Conservation (phyloP, 345 rosid genomes). For the Boechera stricta region DNA sequence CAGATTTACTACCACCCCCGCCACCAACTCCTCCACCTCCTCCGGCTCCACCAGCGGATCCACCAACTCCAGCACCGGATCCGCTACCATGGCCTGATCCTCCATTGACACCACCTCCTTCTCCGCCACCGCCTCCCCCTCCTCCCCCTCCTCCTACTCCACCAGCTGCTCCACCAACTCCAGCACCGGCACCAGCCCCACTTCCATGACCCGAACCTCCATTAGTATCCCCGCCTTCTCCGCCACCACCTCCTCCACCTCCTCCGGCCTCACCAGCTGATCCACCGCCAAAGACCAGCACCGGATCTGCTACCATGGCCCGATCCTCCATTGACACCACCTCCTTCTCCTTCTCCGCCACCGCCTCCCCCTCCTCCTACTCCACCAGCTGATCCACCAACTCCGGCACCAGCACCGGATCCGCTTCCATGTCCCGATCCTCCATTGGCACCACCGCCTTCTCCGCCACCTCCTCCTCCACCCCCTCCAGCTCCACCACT, state of each 20-base stretch:
- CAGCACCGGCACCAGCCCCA: slow-evolving; percentile 35
- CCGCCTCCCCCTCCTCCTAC: too few species aligned
- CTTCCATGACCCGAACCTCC: slow-evolving; percentile 42
- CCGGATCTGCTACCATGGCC: slow-evolving; percentile 4
- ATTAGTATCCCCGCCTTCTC: slow-evolving; percentile 41
- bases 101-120: slow-evolving; percentile 44
- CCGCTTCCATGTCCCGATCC: too few species aligned
- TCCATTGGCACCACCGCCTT: too few species aligned
- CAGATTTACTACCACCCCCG: neutral
- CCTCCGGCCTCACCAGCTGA: too few species aligned
- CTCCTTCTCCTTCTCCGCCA: too few species aligned
- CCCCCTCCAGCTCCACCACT: too few species aligned
- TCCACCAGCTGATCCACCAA: too few species aligned
- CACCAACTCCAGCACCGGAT: slow-evolving; percentile 19
- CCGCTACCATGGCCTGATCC: slow-evolving; percentile 37
- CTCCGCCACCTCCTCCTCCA: too few species aligned
- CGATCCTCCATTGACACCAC: too few species aligned
- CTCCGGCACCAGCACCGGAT: too few species aligned
- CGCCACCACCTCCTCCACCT: slow-evolving; percentile 40
- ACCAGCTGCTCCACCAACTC: too few species aligned
- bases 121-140: slow-evolving; percentile 38
- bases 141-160: slow-evolving; percentile 9
- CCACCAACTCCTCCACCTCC: neutral
- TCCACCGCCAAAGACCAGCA: slow-evolving; percentile 21
- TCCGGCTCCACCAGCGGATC: neutral